A percentile compares a stretch with the other conserved stretches of the same genome.
Evolutionary conservation across 2,329 filamentous ascomycete species (phyloP).

Genomic region (Macroventuria anomochaeta): DNA sequence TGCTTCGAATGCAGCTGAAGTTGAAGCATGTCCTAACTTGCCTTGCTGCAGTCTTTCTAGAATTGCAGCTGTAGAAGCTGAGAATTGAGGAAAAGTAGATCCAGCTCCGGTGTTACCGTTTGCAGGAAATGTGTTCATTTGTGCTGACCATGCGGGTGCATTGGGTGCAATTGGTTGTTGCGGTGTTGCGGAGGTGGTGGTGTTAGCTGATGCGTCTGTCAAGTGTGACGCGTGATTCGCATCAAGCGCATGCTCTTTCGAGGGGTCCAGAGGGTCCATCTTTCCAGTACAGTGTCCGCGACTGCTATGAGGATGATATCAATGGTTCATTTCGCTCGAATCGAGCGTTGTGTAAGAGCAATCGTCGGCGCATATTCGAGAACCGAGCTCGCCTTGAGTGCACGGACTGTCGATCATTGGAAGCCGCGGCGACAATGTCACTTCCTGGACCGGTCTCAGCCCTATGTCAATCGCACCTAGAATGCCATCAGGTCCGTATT

Average conservation of each 20-base stretch:
- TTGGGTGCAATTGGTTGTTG: slow-evolving; percentile 31
- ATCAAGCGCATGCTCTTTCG: slow-evolving; percentile 14
- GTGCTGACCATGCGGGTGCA: slow-evolving; percentile 36
- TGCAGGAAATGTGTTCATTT: slow-evolving; percentile 32
- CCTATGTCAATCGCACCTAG: background rate
- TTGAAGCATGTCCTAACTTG: slow-evolving; percentile 39
- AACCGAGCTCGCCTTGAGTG: slow-evolving; percentile 11
- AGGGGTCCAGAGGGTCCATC: slow-evolving; percentile 29
- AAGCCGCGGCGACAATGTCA: slow-evolving; percentile 10
- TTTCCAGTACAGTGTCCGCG: slow-evolving; percentile 15
- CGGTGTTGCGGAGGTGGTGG: slow-evolving; percentile 28
- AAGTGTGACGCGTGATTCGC: slow-evolving; percentile 29
- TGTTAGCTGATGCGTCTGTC: slow-evolving; percentile 26
- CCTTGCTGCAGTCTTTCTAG: slow-evolving; percentile 49
- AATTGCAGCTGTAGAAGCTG: slow-evolving; percentile 52
- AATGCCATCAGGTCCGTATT: background rate
- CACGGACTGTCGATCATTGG: slow-evolving; percentile 15
- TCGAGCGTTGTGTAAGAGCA: slow-evolving; percentile 13
- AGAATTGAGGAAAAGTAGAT: slow-evolving; percentile 42
- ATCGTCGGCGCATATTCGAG: slow-evolving; percentile 6
- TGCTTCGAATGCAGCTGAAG: slow-evolving; percentile 53
- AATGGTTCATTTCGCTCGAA: slow-evolving; percentile 10
- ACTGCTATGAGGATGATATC: slow-evolving; percentile 17
- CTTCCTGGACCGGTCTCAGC: background rate
- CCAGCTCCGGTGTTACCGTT: slow-evolving; percentile 5